A percentile compares a stretch with the other conserved stretches of the same genome.
Evolutionary conservation across 2,329 filamentous ascomycete species (phyloP).

Genomic region (Orbilia brochopaga): DNA sequence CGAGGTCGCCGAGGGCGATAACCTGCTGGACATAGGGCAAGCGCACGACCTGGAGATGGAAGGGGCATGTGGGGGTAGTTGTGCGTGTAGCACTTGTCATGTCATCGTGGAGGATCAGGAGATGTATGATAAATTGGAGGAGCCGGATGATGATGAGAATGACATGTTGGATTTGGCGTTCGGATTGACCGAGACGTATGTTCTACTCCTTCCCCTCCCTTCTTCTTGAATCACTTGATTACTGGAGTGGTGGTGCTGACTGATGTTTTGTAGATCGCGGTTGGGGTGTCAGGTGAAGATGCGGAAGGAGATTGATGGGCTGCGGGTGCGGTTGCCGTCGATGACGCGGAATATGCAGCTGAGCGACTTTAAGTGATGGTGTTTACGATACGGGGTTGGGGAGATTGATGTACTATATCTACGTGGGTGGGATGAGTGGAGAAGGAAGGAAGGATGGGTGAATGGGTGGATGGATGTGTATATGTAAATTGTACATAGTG

Average conservation of each 20-base stretch:
- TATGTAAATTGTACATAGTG: no score
- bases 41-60: constrained; percentile 97
- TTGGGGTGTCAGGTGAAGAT: constrained; percentile 91
- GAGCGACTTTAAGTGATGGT: constrained; percentile 74
- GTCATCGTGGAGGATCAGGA: constrained; percentile 71
- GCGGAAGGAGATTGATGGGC: constrained; percentile 84
- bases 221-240: not conserved
- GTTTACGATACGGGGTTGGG: no score
- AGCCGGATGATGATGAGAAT: constrained; percentile 70
- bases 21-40: constrained; percentile 92
- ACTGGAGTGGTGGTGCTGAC: constrained; percentile 16
- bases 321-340: constrained; percentile 81
- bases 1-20: constrained; percentile 83
- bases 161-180: constrained; percentile 78
- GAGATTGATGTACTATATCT: not conserved
- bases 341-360: constrained; percentile 97
- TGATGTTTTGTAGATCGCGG: constrained; percentile 58
- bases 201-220: constrained; percentile 2
- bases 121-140: constrained; percentile 69
- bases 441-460: no score
- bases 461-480: no score
- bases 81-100: constrained; percentile 77
- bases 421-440: no score
- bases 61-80: constrained; percentile 87
- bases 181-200: constrained; percentile 73